Conservation (phyloP, 805 yeast genomes). For the Lachancea dasiensis region DNA sequence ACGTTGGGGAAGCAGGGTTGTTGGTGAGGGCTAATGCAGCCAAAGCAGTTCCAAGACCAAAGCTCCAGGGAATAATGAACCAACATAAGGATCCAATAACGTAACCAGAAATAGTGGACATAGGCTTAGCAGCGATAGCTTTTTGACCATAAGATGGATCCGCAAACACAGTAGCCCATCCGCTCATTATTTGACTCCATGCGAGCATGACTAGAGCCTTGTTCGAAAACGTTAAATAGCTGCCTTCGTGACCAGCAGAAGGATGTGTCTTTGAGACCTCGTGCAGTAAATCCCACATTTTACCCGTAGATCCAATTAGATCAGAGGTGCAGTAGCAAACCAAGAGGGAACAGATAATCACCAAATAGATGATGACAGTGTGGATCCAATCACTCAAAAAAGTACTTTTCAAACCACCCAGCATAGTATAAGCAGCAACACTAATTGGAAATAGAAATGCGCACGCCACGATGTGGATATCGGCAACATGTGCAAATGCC, state of each 20-base stretch:
- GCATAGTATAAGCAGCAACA: constrained; percentile 39
- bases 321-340: constrained; percentile 29
- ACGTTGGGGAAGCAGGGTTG: constrained; percentile 32
- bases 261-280: constrained; percentile 25
- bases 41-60: constrained; percentile 29
- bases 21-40: constrained; percentile 29
- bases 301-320: constrained; percentile 37
- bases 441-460: constrained; percentile 37
- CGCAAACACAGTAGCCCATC: constrained; percentile 25
- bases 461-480: constrained; percentile 38
- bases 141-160: constrained; percentile 33
- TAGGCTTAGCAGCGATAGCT: constrained; percentile 34
- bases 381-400: constrained; percentile 43
- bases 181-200: constrained; percentile 23
- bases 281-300: constrained; percentile 32
- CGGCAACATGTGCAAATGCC: constrained; percentile 22
- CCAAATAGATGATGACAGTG: constrained; percentile 33
- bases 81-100: constrained; percentile 31
- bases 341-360: constrained; percentile 29
- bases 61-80: constrained; percentile 29
- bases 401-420: constrained; percentile 43
- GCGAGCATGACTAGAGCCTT: constrained; percentile 21
- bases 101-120: constrained; percentile 29
- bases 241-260: constrained; percentile 22
- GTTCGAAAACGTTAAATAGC: constrained; percentile 28